phyloP scores from a whole-genome alignment of 306 rosid genomes.

The Pyrus betulifolia region DNA sequence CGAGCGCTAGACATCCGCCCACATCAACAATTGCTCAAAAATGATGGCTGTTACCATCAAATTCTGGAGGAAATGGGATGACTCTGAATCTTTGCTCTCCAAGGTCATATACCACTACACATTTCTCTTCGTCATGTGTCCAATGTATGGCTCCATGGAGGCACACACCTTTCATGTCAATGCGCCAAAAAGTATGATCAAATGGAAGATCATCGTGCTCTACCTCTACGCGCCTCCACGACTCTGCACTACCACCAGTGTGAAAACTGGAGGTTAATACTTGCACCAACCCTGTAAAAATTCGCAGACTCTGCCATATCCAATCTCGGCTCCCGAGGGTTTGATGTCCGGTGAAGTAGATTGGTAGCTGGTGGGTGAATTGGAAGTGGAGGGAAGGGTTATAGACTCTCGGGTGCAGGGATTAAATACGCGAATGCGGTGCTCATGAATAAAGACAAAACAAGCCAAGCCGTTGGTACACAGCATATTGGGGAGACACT shows the following conservation, averaged over 20 bases:
- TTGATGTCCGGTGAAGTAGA: not conserved
- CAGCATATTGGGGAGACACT: not conserved
- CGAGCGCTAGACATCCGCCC: not conserved
- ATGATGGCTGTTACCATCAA: no score
- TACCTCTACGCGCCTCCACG: not conserved
- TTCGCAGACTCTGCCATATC: not conserved
- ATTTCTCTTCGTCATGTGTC: not conserved
- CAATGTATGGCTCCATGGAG: conserved; percentile 2
- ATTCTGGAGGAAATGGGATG: not conserved
- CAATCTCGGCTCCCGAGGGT: not conserved
- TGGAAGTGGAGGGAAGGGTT: not conserved
- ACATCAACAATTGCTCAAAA: not conserved
- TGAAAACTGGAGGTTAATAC: not conserved
- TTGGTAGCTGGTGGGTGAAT: not conserved
- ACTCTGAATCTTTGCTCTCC: not conserved
- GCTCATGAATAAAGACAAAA: not conserved
- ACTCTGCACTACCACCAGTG: not conserved
- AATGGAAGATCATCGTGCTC: not conserved
- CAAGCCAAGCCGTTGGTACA: not conserved
- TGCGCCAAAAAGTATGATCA: not conserved
- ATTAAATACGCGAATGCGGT: not conserved
- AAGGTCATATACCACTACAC: not conserved
- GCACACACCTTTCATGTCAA: not conserved
- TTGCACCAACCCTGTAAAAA: not conserved
- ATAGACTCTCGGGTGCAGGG: not conserved